Percentiles rank a stretch among this genome's conserved stretches.
These are phyloP conservation scores for Colletotrichum melonis DNA, from an alignment of 2,329 filamentous ascomycete genomes.

Conservation along the genomic window DNA sequence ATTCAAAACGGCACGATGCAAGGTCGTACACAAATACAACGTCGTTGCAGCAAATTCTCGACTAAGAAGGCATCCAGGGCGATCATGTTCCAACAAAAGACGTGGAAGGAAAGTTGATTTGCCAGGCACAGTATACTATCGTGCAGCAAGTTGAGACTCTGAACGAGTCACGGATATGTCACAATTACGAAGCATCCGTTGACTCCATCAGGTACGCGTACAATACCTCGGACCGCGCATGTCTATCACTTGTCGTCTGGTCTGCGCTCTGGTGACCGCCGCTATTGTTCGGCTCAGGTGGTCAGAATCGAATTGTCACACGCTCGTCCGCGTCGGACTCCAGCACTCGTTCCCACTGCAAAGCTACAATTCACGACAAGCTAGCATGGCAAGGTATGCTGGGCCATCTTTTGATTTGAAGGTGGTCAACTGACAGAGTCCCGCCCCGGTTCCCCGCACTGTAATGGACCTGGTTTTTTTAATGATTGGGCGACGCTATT, in stretches of 20 bases:
- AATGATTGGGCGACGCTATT: neutral
- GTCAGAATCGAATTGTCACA: neutral
- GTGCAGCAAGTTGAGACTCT: neutral
- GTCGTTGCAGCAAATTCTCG: neutral
- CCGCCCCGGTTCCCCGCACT: slow-evolving; percentile 6
- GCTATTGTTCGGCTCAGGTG: neutral
- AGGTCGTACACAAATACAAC: slow-evolving; percentile 1
- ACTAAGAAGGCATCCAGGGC: neutral
- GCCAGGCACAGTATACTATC: neutral
- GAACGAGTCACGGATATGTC: neutral
- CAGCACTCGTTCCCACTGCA: neutral
- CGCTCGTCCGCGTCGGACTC: neutral
- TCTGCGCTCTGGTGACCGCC: neutral
- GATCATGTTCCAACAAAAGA: neutral
- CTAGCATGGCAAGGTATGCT: slow-evolving; percentile 1
- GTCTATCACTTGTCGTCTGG: neutral
- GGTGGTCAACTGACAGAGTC: slow-evolving; percentile 17
- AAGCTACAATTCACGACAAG: neutral
- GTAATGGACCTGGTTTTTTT: neutral
- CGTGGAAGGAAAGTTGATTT: neutral
- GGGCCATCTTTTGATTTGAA: neutral
- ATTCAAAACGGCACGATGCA: slow-evolving; percentile 10
- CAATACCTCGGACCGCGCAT: neutral
- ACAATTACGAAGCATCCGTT: neutral
- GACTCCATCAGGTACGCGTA: neutral